These are phyloP conservation scores for Euptelea pleiosperma DNA, from an alignment of 164 flowering plant genomes.

Conservation along the genomic window DNA sequence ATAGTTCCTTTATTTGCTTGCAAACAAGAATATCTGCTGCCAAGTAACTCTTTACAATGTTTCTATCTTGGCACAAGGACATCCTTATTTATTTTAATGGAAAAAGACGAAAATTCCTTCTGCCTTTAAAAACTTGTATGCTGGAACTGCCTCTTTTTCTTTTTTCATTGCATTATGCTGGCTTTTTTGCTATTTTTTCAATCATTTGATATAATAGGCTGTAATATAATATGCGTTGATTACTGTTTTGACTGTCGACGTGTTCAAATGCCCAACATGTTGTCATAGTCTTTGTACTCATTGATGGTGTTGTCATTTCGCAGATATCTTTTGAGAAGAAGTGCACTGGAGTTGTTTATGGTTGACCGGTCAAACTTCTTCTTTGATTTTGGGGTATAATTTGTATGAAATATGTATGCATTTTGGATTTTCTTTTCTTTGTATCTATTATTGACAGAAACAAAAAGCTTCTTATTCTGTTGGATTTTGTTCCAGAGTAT, in stretches of 20 bases:
- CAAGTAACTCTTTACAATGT: too few species aligned
- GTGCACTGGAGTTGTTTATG: conserved; percentile 97
- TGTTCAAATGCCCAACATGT: background rate
- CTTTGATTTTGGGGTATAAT: conserved; percentile 93
- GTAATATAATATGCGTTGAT: background rate
- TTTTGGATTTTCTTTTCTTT: background rate
- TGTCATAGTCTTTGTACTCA: background rate
- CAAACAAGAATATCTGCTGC: too few species aligned
- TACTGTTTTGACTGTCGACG: too few species aligned
- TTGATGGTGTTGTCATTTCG: background rate
- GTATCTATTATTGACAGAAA: conserved; percentile 2
- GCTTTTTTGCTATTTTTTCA: too few species aligned
- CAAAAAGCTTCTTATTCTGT: background rate
- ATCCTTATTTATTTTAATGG: too few species aligned
- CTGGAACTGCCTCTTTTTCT: too few species aligned
- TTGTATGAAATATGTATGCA: background rate
- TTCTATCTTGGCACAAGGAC: too few species aligned
- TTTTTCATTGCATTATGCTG: too few species aligned
- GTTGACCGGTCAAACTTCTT: conserved; percentile 95
- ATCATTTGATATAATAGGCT: too few species aligned
- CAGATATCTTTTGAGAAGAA: conserved; percentile 95
- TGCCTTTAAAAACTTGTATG: too few species aligned
- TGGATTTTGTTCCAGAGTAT: conserved; percentile 44
- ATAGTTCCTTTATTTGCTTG: too few species aligned
- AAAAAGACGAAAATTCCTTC: too few species aligned